These are phyloP conservation scores for Sequoia sempervirens DNA, from an alignment of 75 land plant genomes.

Conservation along the genomic window DNA sequence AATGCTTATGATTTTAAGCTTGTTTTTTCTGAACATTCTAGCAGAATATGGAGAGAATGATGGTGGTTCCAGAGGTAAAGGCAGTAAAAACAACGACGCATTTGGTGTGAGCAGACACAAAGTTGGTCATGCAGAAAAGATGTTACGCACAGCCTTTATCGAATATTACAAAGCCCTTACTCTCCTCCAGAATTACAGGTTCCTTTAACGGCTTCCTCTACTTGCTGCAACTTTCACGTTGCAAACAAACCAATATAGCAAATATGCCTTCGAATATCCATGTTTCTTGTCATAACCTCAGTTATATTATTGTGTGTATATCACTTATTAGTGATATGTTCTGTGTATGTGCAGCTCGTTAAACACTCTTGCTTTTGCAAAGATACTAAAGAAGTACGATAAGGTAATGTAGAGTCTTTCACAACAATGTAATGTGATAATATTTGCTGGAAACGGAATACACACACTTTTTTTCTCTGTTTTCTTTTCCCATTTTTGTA, in stretches of 20 bases:
- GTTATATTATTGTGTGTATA: not conserved
- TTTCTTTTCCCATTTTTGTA: not conserved
- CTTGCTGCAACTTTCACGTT: not conserved
- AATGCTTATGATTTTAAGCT: too few species aligned
- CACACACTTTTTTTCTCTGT: not conserved
- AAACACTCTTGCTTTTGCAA: constrained; percentile 36
- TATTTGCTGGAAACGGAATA: not conserved
- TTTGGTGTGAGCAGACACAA: too few species aligned
- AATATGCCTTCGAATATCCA: not conserved
- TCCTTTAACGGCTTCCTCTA: not conserved
- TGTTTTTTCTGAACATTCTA: too few species aligned
- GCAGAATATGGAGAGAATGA: too few species aligned
- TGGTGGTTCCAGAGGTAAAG: too few species aligned
- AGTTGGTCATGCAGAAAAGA: not conserved
- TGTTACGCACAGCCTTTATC: constrained; percentile 24
- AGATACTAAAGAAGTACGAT: constrained; percentile 47
- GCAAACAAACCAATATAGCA: too few species aligned
- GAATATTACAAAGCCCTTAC: constrained; percentile 35
- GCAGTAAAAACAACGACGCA: too few species aligned
- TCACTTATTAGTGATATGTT: not conserved
- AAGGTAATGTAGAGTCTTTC: constrained; percentile 18
- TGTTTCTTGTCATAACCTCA: not conserved
- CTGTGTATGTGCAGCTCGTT: constrained; percentile 19
- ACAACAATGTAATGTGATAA: too few species aligned
- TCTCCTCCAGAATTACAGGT: constrained; percentile 43